Conservation (phyloP, 352 stramenopile genomes). For the Phytophthora capsici region DNA sequence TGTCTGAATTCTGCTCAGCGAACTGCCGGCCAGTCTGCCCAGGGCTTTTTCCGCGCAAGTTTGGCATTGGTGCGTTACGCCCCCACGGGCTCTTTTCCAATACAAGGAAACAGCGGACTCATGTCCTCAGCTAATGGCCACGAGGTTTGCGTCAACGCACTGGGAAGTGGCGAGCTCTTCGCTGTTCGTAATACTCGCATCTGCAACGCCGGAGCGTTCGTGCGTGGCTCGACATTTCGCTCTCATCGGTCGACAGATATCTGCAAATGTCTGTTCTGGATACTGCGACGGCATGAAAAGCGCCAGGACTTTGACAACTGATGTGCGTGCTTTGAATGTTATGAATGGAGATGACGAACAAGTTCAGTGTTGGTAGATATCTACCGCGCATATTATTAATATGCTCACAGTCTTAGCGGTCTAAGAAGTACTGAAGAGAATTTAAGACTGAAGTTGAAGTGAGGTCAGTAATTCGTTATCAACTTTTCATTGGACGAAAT, state of each 20-base stretch:
- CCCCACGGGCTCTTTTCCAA: background rate
- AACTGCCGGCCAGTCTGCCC: slow-evolving; percentile 3
- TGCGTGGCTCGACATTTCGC: too few relatives aligned
- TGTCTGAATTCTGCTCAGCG: slow-evolving; percentile 20
- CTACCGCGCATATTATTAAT: too few relatives aligned
- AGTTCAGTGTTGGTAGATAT: background rate
- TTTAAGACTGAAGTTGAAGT: slow-evolving; percentile 18
- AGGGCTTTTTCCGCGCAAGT: slow-evolving; percentile 19
- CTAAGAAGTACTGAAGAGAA: too few relatives aligned
- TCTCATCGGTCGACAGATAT: background rate
- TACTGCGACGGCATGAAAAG: background rate
- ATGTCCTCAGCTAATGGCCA: too few relatives aligned
- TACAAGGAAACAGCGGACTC: background rate
- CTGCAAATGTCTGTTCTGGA: slow-evolving; percentile 4
- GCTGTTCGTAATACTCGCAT: background rate
- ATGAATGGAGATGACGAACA: background rate
- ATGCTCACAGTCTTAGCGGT: too few relatives aligned
- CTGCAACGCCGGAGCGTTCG: background rate
- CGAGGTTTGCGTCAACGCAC: slow-evolving; percentile 12
- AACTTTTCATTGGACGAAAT: slow-evolving; percentile 4
- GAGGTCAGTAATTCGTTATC: slow-evolving; percentile 6
- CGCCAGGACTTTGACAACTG: background rate
- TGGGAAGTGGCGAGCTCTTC: slow-evolving; percentile 8
- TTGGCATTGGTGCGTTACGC: background rate
- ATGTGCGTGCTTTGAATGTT: background rate